Evolutionary conservation across 1,284 basidiomycete genomes (phyloP).

Genomic region (Ustilago shanxiensis): DNA sequence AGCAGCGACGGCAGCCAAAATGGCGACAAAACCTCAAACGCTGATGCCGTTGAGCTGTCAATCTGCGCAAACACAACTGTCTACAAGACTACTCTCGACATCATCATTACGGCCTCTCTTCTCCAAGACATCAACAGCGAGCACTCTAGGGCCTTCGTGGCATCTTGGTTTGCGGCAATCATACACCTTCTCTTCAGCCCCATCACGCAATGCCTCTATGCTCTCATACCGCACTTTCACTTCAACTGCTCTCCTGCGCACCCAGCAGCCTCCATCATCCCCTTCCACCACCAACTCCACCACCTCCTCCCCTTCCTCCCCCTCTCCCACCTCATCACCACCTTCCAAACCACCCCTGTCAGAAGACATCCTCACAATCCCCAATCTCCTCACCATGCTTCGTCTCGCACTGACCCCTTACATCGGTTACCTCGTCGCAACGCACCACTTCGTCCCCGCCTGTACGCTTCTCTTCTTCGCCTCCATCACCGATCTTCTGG

Average conservation of each 20-base stretch:
- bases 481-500: slow-evolving; percentile 89
- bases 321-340: background rate
- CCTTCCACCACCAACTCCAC: slow-evolving; percentile 74
- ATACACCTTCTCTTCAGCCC: background rate
- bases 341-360: slow-evolving; percentile 48
- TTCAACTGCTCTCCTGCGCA: slow-evolving; percentile 25
- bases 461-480: slow-evolving; percentile 87
- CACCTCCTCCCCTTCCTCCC: slow-evolving; percentile 65
- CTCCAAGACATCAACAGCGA: background rate
- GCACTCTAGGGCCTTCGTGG: background rate
- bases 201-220: background rate
- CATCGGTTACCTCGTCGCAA: slow-evolving; percentile 90
- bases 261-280: slow-evolving; percentile 70
- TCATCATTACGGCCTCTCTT: background rate
- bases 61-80: background rate
- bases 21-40: background rate
- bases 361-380: slow-evolving; percentile 95
- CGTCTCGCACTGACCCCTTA: slow-evolving; percentile 89
- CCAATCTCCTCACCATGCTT: slow-evolving; percentile 88
- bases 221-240: background rate
- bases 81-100: background rate
- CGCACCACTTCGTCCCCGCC: slow-evolving; percentile 83
- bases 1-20: background rate
- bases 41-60: background rate
- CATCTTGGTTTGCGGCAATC: background rate